A percentile compares a stretch with the other conserved stretches of the same genome.
Conservation (phyloP, 352 stramenopile genomes). For the Pythium grandisporangium region DNA sequence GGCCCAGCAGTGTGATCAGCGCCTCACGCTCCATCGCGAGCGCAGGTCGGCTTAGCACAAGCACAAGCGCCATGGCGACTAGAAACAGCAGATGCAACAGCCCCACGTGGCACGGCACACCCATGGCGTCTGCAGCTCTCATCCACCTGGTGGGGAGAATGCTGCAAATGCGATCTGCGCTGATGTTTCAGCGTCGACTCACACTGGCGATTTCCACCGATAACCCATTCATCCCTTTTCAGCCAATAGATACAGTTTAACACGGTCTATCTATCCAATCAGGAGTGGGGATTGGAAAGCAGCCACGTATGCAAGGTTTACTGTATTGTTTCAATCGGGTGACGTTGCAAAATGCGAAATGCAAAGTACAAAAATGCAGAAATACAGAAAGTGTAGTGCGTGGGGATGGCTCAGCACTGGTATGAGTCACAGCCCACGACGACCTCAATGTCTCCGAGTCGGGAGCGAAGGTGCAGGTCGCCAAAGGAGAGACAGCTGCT, state of each 20-base stretch:
- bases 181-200: too few species aligned
- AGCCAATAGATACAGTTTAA: not conserved
- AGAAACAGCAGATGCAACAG: slow-evolving; percentile 2
- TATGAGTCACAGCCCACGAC: slow-evolving; percentile 59
- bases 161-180: too few species aligned
- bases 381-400: too few species aligned
- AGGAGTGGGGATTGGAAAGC: not conserved
- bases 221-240: too few species aligned
- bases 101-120: too few species aligned
- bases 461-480: slow-evolving; percentile 49
- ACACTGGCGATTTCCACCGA: too few species aligned
- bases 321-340: slow-evolving; percentile 9
- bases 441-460: slow-evolving; percentile 55
- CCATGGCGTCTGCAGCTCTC: too few species aligned
- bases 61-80: not conserved
- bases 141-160: too few species aligned
- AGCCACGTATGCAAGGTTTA: not conserved
- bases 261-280: slow-evolving; percentile 1
- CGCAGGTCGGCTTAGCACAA: too few species aligned
- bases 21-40: slow-evolving; percentile 6
- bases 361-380: too few species aligned
- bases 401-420: slow-evolving; percentile 31
- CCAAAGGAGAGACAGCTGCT: slow-evolving; percentile 56
- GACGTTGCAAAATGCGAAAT: too few species aligned
- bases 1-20: slow-evolving; percentile 32